Evolutionary conservation across 169 alveolate species (phyloP), one percentile per base, ranked within the genome.

Genomic region (Plasmodium berghei): DNA sequence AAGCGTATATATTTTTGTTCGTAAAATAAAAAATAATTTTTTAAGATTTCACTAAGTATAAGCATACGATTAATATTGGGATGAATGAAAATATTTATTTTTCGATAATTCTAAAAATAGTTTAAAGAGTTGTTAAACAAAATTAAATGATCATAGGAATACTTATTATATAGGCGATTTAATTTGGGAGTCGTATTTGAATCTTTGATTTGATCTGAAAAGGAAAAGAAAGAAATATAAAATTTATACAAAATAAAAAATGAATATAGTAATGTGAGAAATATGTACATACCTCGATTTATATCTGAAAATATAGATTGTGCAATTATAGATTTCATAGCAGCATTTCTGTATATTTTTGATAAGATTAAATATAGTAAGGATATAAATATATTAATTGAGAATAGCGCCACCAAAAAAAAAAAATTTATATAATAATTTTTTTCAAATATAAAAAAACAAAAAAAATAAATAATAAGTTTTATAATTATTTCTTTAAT

Each of bases 121-220:
- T 74, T 74, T 5, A 74, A 14, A 14, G 67, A 61, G 46, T 74
- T 74, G 5, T 62, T 48, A 45, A 74, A 74, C 28, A 74, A 45
- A 34, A 74, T 34, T 20, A 67, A n/a, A 74, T 74, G 26, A 22
- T 74, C 88, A 54, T 74, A 62, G 62, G 88, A 74, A 18, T 61
- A 74, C 8, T 74, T 45, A 4, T 40, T 54, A 10, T 72, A 52
- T 42, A 40, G 9, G 20, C 20, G 9, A 14, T 64, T 8, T 16
- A 24, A 34, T 48, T 6, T 12, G 20, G n/a, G 58, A 8, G 10
- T 14, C 56, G 12, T 12, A 4, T 24, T 49, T 10, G 22, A 1
- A 20, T 64, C 22, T 22, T 26, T 16, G 8, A 18, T 54, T n/a
- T 14, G n/a, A 24, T 55, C 85, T 72, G 69, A 72, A 59, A 26